phyloP scores from a whole-genome alignment of 805 yeast genomes.

The Candida tibetensis region DNA sequence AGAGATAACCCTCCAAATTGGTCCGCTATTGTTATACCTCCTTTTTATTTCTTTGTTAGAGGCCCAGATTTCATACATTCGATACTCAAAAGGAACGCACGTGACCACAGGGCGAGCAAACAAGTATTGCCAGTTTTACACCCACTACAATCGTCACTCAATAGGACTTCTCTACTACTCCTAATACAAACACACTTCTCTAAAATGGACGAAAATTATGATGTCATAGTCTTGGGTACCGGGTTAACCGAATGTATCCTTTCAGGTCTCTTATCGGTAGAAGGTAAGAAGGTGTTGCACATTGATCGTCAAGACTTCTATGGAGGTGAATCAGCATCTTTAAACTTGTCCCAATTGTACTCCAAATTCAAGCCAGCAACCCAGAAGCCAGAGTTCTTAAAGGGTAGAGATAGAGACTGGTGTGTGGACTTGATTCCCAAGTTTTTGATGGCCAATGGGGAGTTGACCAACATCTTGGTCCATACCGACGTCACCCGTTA shows the following conservation, averaged over 20 bases:
- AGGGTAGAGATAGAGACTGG: constrained; percentile 96
- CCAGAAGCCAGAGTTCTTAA: constrained; percentile 62
- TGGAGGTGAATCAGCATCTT: constrained; percentile 90
- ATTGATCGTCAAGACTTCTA: constrained; percentile 95
- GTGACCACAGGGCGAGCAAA: background rate
- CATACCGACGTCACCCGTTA: constrained; percentile 96
- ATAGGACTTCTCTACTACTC: background rate
- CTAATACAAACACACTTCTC: background rate
- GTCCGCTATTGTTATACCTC: too few relatives aligned
- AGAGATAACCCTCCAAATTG: too few relatives aligned
- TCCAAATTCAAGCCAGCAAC: constrained; percentile 78
- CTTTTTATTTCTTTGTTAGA: too few relatives aligned
- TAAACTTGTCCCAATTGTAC: constrained; percentile 68
- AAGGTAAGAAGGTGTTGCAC: constrained; percentile 95
- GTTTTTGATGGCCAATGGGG: constrained; percentile 96
- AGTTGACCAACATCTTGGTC: constrained; percentile 88
- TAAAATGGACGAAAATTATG: constrained; percentile 91
- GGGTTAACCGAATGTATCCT: constrained; percentile 97
- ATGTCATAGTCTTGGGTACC: constrained; percentile 90
- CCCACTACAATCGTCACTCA: background rate
- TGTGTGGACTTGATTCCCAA: constrained; percentile 96
- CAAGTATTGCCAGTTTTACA: background rate
- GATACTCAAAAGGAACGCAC: too few relatives aligned
- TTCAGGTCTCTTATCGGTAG: constrained; percentile 92
- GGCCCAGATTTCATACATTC: too few relatives aligned